phyloP scores from a whole-genome alignment of 148 eudicot genomes.

The Selenicereus undatus region DNA sequence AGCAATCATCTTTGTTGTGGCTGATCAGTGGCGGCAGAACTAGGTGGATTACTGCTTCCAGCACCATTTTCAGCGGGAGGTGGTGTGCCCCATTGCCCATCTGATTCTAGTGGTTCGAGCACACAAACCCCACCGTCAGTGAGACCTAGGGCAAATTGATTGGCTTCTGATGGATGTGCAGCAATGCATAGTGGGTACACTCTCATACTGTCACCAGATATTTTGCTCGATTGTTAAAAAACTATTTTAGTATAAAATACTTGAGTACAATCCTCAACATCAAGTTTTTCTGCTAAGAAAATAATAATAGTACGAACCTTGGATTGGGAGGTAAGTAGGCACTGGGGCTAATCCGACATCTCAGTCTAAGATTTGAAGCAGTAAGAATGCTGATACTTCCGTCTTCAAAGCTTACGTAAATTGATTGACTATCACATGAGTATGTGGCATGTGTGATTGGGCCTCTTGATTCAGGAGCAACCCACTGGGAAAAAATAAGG shows the following conservation, averaged over 20 bases:
- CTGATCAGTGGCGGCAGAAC: slow-evolving; percentile 46
- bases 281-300: neutral
- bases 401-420: slow-evolving; percentile 75
- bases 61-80: slow-evolving; percentile 72
- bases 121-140: slow-evolving; percentile 79
- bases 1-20: slow-evolving; percentile 47
- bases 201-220: slow-evolving; percentile 40
- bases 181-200: slow-evolving; percentile 78
- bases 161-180: slow-evolving; percentile 85
- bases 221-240: neutral
- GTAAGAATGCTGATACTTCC: slow-evolving; percentile 83
- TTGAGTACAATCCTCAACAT: neutral
- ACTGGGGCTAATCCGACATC: slow-evolving; percentile 74
- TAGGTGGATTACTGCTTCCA: slow-evolving; percentile 51
- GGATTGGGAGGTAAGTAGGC: slow-evolving; percentile 72
- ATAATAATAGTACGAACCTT: slow-evolving; percentile 38
- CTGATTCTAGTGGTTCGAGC: slow-evolving; percentile 85
- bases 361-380: slow-evolving; percentile 62
- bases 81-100: slow-evolving; percentile 84
- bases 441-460: slow-evolving; percentile 85
- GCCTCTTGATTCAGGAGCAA: slow-evolving; percentile 73
- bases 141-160: slow-evolving; percentile 90
- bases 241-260: neutral
- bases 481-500: slow-evolving; percentile 52
- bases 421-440: slow-evolving; percentile 85